These are phyloP conservation scores for Leccinellum rugosiceps DNA, from an alignment of 768 basidiomycete species.

Conservation along the genomic window DNA sequence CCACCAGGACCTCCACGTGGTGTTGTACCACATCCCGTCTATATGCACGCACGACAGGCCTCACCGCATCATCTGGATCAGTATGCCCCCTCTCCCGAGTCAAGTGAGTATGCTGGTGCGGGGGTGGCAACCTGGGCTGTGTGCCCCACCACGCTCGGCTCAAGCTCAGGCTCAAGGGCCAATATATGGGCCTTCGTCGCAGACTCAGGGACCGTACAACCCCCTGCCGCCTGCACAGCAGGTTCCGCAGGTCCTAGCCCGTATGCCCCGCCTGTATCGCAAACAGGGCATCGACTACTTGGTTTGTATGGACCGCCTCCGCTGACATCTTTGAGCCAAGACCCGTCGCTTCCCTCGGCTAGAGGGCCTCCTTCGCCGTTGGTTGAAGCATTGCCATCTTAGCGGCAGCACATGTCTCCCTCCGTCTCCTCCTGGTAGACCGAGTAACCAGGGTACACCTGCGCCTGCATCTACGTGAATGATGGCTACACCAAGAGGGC, in stretches of 20 bases:
- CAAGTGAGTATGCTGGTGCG: slow-evolving; percentile 11
- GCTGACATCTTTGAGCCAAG: slow-evolving; percentile 19
- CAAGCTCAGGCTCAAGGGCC: too few species aligned
- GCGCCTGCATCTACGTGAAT: slow-evolving; percentile 28
- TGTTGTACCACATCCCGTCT: slow-evolving; percentile 31
- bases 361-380: slow-evolving; percentile 28
- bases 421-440: slow-evolving; percentile 28
- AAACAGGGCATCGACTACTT: slow-evolving; percentile 2
- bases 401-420: slow-evolving; percentile 20
- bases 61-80: slow-evolving; percentile 30
- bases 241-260: neutral
- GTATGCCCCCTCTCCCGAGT: slow-evolving; percentile 17
- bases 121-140: too few species aligned
- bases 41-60: slow-evolving; percentile 32
- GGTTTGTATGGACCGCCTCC: slow-evolving; percentile 32
- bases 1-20: slow-evolving; percentile 36
- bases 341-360: slow-evolving; percentile 30
- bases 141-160: slow-evolving; percentile 15
- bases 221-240: slow-evolving; percentile 13
- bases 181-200: too few species aligned
- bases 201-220: slow-evolving; percentile 16
- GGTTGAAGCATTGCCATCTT: slow-evolving; percentile 21
- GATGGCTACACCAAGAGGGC: slow-evolving; percentile 34
- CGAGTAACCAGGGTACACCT: slow-evolving; percentile 22
- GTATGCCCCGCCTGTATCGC: slow-evolving; percentile 18